Conservation (phyloP, 306 rosid species). For the Ziziphus jujuba region DNA sequence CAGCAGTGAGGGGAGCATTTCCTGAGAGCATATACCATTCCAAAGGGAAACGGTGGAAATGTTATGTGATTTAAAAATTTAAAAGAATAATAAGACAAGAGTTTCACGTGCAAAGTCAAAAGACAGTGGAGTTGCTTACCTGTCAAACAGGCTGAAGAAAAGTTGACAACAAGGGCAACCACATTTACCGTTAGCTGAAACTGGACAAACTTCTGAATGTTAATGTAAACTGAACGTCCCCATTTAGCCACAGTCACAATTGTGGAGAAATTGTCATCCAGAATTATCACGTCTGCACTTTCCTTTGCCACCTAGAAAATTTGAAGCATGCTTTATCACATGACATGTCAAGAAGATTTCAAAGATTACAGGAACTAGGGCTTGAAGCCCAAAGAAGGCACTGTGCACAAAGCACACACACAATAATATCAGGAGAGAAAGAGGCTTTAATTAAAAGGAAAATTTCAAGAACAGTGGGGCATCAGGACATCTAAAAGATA, state of each 20-base stretch:
- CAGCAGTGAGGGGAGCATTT: slow-evolving; percentile 95
- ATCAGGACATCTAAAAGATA: too few relatives aligned
- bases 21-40: slow-evolving; percentile 46
- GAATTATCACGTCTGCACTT: slow-evolving; percentile 95
- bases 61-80: not conserved
- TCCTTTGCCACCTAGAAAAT: slow-evolving; percentile 89
- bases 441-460: not conserved
- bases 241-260: slow-evolving; percentile 94
- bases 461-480: not conserved
- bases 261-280: slow-evolving; percentile 94
- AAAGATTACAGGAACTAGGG: slow-evolving; percentile 6
- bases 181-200: slow-evolving; percentile 94
- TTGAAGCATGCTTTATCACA: slow-evolving; percentile 23
- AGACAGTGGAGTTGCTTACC: slow-evolving; percentile 42
- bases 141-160: slow-evolving; percentile 92
- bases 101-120: slow-evolving; percentile 17
- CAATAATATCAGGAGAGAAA: not conserved
- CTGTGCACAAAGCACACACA: not conserved
- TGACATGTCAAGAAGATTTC: slow-evolving; percentile 1
- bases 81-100: slow-evolving; percentile 14
- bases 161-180: slow-evolving; percentile 94
- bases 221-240: slow-evolving; percentile 98
- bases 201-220: slow-evolving; percentile 97
- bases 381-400: not conserved
- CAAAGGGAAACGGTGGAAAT: slow-evolving; percentile 10